Percentiles rank a stretch among this genome's conserved stretches.
Conservation (phyloP, 1,139 yeast genomes). For the Diutina siamensis region DNA sequence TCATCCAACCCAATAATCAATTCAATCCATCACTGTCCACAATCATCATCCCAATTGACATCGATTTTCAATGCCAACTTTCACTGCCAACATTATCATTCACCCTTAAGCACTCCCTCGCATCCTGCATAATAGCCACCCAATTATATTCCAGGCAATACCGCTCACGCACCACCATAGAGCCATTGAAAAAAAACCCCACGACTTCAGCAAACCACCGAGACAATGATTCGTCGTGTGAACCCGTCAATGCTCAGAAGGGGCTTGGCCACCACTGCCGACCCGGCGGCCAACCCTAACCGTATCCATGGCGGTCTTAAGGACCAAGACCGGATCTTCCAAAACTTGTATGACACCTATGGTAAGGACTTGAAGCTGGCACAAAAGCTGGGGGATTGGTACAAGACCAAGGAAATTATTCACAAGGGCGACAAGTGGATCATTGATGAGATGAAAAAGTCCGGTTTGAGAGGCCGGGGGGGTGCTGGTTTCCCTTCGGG, state of each 20-base stretch:
- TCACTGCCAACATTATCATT: too few species aligned
- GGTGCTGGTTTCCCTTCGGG: conserved; percentile 93
- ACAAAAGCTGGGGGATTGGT: conserved; percentile 78
- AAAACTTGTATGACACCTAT: conserved; percentile 63
- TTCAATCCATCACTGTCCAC: too few species aligned
- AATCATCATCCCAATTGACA: background rate
- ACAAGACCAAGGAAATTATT: conserved; percentile 76
- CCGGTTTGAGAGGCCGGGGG: conserved; percentile 84
- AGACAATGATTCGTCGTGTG: conserved; percentile 5
- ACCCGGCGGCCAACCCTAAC: conserved; percentile 40
- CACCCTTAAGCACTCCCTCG: too few species aligned
- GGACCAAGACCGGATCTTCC: conserved; percentile 80
- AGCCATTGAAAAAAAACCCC: background rate
- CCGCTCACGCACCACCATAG: background rate
- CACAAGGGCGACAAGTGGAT: conserved; percentile 82
- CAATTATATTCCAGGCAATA: conserved; percentile 1
- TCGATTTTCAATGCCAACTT: background rate
- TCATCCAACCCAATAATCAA: too few species aligned
- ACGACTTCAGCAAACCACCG: background rate
- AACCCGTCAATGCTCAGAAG: background rate
- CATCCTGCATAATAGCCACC: background rate
- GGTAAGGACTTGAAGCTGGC: conserved; percentile 69
- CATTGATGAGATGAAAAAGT: conserved; percentile 72
- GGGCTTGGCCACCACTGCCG: conserved; percentile 31
- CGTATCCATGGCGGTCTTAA: conserved; percentile 63